These are phyloP conservation scores for Shiraia sp. DNA, from an alignment of 2,329 filamentous ascomycete genomes.

Conservation along the genomic window DNA sequence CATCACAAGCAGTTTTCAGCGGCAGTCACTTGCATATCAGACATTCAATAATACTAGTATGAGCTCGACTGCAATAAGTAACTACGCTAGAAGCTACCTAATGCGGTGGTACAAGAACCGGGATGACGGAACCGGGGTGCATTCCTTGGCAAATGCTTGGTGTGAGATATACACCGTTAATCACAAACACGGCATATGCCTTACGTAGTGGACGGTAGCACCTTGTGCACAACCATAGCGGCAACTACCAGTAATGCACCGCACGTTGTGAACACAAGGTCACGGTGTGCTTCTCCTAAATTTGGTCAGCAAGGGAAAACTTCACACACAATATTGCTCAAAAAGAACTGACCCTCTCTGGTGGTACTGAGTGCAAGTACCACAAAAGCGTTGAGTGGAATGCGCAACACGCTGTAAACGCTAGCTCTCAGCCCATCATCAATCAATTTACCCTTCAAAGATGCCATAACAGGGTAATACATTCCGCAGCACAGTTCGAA, in stretches of 20 bases:
- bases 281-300: slow-evolving; percentile 34
- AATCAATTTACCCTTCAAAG: slow-evolving; percentile 59
- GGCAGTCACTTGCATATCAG: too few relatives aligned
- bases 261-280: slow-evolving; percentile 36
- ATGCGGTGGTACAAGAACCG: too few relatives aligned
- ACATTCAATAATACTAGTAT: too few relatives aligned
- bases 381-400: slow-evolving; percentile 58
- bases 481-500: slow-evolving; percentile 62
- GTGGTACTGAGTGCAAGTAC: slow-evolving; percentile 39
- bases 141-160: not conserved
- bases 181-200: not conserved
- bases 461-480: slow-evolving; percentile 62
- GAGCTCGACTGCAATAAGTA: too few relatives aligned
- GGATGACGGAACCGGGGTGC: too few relatives aligned
- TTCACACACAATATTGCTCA: not conserved
- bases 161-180: not conserved
- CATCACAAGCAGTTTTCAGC: too few relatives aligned
- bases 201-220: slow-evolving; percentile 18
- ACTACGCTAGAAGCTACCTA: too few relatives aligned
- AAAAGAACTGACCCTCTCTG: slow-evolving; percentile 28
- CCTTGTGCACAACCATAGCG: slow-evolving; percentile 31
- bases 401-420: slow-evolving; percentile 61
- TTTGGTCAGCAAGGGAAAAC: not conserved
- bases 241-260: slow-evolving; percentile 32
- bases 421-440: slow-evolving; percentile 58